Percentiles rank a stretch among this genome's conserved stretches.
Evolutionary conservation across 371 early-diverging fungal species (phyloP).

Genomic region (Mucor indicus): DNA sequence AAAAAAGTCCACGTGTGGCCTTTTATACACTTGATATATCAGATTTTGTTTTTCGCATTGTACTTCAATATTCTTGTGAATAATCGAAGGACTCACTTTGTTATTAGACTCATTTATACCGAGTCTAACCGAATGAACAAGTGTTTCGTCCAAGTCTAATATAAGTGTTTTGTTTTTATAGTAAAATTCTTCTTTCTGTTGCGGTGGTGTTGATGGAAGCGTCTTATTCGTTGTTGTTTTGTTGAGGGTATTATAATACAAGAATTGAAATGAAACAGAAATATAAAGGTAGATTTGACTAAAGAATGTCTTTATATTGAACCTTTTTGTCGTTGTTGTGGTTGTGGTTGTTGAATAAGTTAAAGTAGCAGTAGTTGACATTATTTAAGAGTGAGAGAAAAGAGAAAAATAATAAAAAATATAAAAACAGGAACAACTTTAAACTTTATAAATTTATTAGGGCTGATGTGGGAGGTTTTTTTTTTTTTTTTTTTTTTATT

Average conservation of each 20-base stretch:
- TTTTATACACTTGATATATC: conserved; percentile 93
- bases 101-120: conserved; percentile 23
- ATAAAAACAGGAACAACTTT: conserved; percentile 3
- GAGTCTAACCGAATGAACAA: conserved; percentile 81
- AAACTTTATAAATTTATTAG: neutral
- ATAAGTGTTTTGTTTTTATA: conserved; percentile 81
- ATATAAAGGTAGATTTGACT: conserved; percentile 16
- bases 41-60: conserved; percentile 51
- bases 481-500: neutral
- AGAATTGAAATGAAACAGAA: conserved; percentile 5
- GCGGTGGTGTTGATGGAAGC: conserved; percentile 2
- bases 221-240: conserved; percentile 1
- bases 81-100: conserved; percentile 28
- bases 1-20: conserved; percentile 95
- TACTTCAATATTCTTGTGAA: conserved; percentile 75
- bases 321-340: conserved; percentile 3
- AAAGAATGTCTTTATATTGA: conserved; percentile 10
- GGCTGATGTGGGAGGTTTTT: neutral
- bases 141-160: conserved; percentile 95
- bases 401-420: neutral
- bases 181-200: no score
- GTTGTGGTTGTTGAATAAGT: conserved; percentile 7
- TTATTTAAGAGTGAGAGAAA: conserved; percentile 2
- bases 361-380: conserved; percentile 16
- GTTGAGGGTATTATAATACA: conserved; percentile 3